Percentiles rank a stretch among this genome's conserved stretches.
These are phyloP conservation scores for Leccinellum luteum DNA, from an alignment of 768 basidiomycete genomes.

Conservation along the genomic window DNA sequence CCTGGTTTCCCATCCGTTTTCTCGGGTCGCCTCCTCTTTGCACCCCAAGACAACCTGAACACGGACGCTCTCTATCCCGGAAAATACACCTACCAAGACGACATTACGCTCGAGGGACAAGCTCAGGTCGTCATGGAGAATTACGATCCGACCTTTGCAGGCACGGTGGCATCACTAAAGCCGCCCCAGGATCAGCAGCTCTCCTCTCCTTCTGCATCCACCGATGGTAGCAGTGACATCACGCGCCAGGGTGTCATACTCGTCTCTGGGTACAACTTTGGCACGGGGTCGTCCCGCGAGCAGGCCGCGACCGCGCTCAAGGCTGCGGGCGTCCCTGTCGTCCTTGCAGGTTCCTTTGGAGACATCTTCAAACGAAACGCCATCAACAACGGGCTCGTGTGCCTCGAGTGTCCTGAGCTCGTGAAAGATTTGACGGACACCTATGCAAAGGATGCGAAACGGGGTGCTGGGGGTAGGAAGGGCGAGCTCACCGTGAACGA, in stretches of 20 bases:
- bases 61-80: constrained; percentile 99
- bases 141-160: constrained; percentile 88
- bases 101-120: constrained; percentile 92
- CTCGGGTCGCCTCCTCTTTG: constrained; percentile 83
- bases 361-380: constrained; percentile 99
- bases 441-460: constrained; percentile 69
- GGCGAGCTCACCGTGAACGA: constrained; percentile 85
- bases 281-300: constrained; percentile 96
- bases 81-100: constrained; percentile 99
- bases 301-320: constrained; percentile 98
- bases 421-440: constrained; percentile 76
- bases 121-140: constrained; percentile 99
- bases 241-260: constrained; percentile 69
- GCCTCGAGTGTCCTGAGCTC: constrained; percentile 88
- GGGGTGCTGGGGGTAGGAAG: constrained; percentile 74
- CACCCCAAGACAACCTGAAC: constrained; percentile 95
- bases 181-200: constrained; percentile 18
- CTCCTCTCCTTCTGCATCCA: constrained; percentile 16
- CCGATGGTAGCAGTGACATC: constrained; percentile 9
- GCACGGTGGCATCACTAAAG: constrained; percentile 56
- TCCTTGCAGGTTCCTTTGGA: constrained; percentile 97
- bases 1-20: constrained; percentile 83
- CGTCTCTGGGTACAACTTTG: constrained; percentile 96
- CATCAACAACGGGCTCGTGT: constrained; percentile 97
- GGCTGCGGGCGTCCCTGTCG: constrained; percentile 87